Conservation (phyloP, 2,329 filamentous ascomycete genomes). For the Aspergillus glaucus region DNA sequence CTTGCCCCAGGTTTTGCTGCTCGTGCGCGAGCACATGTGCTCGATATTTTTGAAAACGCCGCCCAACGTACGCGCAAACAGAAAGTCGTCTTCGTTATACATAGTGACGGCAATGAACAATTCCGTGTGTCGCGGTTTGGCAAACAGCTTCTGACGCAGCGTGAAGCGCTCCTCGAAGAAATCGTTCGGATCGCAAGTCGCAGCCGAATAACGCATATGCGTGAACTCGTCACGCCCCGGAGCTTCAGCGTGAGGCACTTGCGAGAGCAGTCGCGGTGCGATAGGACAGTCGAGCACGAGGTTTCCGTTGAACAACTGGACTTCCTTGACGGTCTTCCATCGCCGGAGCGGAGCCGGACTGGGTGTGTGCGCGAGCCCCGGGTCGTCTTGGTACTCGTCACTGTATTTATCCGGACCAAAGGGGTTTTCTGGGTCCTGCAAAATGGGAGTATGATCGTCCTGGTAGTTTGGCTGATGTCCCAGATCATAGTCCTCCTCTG, state of each 20-base stretch:
- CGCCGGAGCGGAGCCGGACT: conserved; percentile 63
- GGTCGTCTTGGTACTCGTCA: conserved; percentile 40
- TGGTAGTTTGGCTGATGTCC: conserved; percentile 56
- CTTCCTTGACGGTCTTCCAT: conserved; percentile 98
- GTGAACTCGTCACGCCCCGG: conserved; percentile 76
- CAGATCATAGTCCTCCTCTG: conserved; percentile 51
- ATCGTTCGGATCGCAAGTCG: conserved; percentile 84
- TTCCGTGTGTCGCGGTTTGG: conserved; percentile 86
- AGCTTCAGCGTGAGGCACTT: conserved; percentile 73
- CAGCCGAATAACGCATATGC: conserved; percentile 82
- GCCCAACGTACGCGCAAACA: conserved; percentile 91
- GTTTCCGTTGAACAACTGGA: conserved; percentile 94
- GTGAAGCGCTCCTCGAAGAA: conserved; percentile 90
- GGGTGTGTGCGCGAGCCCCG: conserved; percentile 33
- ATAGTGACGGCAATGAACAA: conserved; percentile 95
- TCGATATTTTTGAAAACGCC: conserved; percentile 99
- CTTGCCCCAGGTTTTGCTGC: conserved; percentile 96
- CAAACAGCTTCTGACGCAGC: conserved; percentile 82
- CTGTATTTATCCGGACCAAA: conserved; percentile 58
- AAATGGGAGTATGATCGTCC: conserved; percentile 69
- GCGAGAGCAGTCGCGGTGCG: conserved; percentile 77
- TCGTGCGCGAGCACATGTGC: conserved; percentile 89
- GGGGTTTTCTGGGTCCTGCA: conserved; percentile 56
- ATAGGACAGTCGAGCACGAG: conserved; percentile 95
- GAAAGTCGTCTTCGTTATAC: conserved; percentile 98